A percentile compares a stretch with the other conserved stretches of the same genome.
Evolutionary conservation across 495 filamentous ascomycete species (phyloP).

Genomic region (Parachaetomium inaequale): DNA sequence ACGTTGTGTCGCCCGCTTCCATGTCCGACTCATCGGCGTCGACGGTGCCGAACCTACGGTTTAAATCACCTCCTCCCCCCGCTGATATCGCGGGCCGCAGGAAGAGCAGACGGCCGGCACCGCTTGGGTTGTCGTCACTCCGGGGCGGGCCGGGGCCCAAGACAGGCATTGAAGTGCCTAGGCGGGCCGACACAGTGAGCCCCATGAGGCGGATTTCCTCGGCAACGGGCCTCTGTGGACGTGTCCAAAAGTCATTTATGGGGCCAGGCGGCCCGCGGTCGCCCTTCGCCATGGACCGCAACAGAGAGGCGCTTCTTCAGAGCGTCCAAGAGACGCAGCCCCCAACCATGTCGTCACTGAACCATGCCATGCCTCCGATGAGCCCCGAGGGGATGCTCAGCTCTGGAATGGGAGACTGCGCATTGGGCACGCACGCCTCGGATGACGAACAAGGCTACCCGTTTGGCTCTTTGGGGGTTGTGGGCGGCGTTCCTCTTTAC

Average conservation of each 20-base stretch:
- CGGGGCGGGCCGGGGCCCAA: conserved; percentile 39
- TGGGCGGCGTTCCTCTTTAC: conserved; percentile 22
- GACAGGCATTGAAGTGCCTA: conserved; percentile 38
- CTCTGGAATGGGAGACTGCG: conserved; percentile 32
- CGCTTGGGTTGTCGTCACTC: conserved; percentile 36
- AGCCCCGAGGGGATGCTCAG: conserved; percentile 25
- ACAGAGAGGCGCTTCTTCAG: conserved; percentile 39
- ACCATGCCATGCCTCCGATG: conserved; percentile 36
- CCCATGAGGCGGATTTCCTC: conserved; percentile 49
- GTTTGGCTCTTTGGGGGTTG: conserved; percentile 26
- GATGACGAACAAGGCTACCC: conserved; percentile 39
- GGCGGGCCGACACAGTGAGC: conserved; percentile 37
- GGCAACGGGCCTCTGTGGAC: conserved; percentile 33
- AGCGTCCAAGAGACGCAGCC: conserved; percentile 37
- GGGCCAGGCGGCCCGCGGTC: conserved; percentile 39
- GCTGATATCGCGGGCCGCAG: conserved; percentile 47
- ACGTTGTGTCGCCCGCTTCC: conserved; percentile 29
- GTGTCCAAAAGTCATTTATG: conserved; percentile 42
- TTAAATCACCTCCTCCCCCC: conserved; percentile 47
- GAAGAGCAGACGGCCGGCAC: conserved; percentile 44
- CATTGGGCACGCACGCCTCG: conserved; percentile 32
- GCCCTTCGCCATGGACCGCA: conserved; percentile 42
- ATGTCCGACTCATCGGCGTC: conserved; percentile 29
- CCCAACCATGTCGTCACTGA: conserved; percentile 34
- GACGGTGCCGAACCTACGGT: conserved; percentile 25